Base-by-base conservation (phyloP, 2,329 filamentous ascomycete species). In the Sarocladium oryzae region DNA sequence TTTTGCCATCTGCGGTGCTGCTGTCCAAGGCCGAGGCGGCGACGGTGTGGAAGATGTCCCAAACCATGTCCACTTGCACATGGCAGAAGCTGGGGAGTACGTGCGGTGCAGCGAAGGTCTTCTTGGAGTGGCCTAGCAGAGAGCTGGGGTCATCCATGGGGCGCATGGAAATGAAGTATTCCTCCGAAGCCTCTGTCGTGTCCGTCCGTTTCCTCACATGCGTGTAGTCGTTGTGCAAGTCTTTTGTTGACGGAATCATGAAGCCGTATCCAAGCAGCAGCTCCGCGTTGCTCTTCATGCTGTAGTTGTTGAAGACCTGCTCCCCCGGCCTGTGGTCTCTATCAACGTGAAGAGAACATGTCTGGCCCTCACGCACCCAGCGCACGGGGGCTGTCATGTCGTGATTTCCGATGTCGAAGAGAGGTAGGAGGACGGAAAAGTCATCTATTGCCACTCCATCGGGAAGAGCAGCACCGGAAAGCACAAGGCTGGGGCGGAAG, bases 331-430 rank as follows among this genome's bases (percentile, higher is more conserved):
- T 46, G 57, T 83, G 76, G 1, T 57, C 54, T 51, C 70, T 67
- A 16, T 60, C 62, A 8, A 73, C 70, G 15, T 64, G 60, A 9
- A 84, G 68, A 8, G 62, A 65, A 53, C 77, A 81, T 10, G 18
- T 54, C 7, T 67, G 60, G 10, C 73, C 66, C 20, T 75, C 63
- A 2, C 75, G 69, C 21, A 76, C 70, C 86, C 86, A 89, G 37
- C 72, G 66, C 1, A 83, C 76, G 37, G 74, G 68, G 0, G 82
- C 76, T 18, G 76, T 67, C 45, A 84, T 82, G 49, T 79, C 77
- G 61, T 90, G 86, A 60, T 90, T 90, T 10, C 80, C 81, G 24
- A 89, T 73, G 61, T 90, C 86, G 52, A 88, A 78, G 3, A 89
- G 70, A 1, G 86, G 86, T 30, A 89, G 71, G 4, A 90, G 70